A percentile compares a stretch with the other conserved stretches of the same genome.
Conservation (phyloP, 2,329 filamentous ascomycete genomes). For the Blumeriella jaapii region DNA sequence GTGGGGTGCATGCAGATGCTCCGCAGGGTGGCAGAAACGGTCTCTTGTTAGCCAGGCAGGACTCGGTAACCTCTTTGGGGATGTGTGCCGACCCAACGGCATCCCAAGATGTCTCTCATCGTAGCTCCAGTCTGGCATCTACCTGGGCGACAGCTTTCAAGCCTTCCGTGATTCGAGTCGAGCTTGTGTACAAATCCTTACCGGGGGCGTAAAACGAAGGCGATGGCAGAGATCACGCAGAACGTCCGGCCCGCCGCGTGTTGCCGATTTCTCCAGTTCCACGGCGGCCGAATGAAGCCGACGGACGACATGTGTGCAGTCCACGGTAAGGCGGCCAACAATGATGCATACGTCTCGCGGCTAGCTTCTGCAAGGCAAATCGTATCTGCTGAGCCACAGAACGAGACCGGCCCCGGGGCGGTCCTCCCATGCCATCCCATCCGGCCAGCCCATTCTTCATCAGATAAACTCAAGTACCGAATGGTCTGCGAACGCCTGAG, state of each 20-base stretch:
- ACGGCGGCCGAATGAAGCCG: slow-evolving; percentile 8
- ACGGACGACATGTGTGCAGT: not conserved
- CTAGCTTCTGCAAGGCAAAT: slow-evolving; percentile 1
- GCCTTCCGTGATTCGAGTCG: too few relatives aligned
- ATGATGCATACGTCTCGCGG: not conserved
- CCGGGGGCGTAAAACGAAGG: too few relatives aligned
- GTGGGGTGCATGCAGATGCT: slow-evolving; percentile 6
- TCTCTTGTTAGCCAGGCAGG: not conserved
- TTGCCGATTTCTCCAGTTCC: slow-evolving; percentile 8
- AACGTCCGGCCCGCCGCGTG: slow-evolving; percentile 7
- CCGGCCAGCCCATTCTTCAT: too few relatives aligned
- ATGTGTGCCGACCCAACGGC: too few relatives aligned
- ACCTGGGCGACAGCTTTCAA: too few relatives aligned
- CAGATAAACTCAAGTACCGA: not conserved
- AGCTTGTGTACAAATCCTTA: too few relatives aligned
- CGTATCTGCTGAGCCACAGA: slow-evolving; percentile 3
- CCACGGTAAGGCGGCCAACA: not conserved
- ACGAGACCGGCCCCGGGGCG: too few relatives aligned
- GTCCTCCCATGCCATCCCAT: too few relatives aligned
- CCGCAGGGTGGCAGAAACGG: slow-evolving; percentile 6
- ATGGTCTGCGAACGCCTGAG: too few relatives aligned
- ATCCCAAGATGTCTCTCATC: too few relatives aligned
- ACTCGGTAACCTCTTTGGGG: too few relatives aligned
- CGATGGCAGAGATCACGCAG: slow-evolving; percentile 9
- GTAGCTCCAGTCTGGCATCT: too few relatives aligned